A percentile compares a stretch with the other conserved stretches of the same genome.
Conservation (phyloP, 176 grass and related monocot species). For the Eremochloa ophiuroides region DNA sequence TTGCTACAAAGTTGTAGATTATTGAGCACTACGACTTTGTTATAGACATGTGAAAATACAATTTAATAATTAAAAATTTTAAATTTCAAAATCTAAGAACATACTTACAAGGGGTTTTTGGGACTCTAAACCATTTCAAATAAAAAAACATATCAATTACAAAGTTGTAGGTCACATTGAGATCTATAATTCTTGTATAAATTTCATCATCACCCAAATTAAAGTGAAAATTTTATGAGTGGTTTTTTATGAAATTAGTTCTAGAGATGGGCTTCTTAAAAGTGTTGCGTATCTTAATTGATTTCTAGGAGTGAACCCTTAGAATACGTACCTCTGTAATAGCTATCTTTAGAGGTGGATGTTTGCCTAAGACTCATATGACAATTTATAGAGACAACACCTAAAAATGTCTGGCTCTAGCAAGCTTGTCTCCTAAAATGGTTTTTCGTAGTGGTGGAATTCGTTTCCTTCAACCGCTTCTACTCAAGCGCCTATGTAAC, state of each 20-base stretch:
- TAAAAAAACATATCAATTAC: background rate
- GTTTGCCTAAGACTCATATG: background rate
- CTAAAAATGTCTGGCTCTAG: background rate
- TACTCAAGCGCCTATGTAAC: background rate
- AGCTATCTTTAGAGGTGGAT: too few relatives aligned
- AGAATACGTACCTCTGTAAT: too few relatives aligned
- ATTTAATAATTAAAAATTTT: background rate
- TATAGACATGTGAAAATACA: background rate
- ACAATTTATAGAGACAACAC: background rate
- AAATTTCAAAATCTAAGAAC: background rate
- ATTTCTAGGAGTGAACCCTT: too few relatives aligned
- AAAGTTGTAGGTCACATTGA: background rate
- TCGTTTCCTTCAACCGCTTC: background rate
- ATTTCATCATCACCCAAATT: too few relatives aligned
- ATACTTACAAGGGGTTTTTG: background rate
- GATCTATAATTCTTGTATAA: background rate
- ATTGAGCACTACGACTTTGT: background rate
- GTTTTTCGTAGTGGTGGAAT: background rate
- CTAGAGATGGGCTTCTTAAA: background rate
- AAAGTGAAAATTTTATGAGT: background rate
- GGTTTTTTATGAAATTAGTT: background rate
- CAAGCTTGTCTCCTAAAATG: background rate
- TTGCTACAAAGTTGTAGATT: background rate
- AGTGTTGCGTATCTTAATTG: too few relatives aligned
- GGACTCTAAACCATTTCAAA: background rate